Percentiles rank a stretch among this genome's conserved stretches.
These are phyloP conservation scores for Neurospora sp. DNA, from an alignment of 495 filamentous ascomycete species.

Conservation along the genomic window DNA sequence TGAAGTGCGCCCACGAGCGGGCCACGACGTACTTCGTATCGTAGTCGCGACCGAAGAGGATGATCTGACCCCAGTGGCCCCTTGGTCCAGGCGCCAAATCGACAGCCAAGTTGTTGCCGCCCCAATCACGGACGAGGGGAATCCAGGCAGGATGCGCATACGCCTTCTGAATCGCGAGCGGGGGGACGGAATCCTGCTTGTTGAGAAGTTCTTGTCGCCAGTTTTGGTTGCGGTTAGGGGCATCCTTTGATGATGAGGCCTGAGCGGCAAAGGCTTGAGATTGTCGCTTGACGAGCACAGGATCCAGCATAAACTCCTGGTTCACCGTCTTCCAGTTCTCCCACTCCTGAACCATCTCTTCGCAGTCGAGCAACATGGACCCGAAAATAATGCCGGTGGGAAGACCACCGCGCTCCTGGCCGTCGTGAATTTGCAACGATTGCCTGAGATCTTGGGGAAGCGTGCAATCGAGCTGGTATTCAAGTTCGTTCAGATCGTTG, in stretches of 20 bases:
- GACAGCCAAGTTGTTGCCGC: constrained; percentile 90
- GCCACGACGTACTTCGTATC: constrained; percentile 97
- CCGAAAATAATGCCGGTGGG: constrained; percentile 92
- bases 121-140: constrained; percentile 93
- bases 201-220: constrained; percentile 83
- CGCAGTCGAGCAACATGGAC: constrained; percentile 92
- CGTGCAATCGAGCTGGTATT: constrained; percentile 91
- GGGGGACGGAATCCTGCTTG: constrained; percentile 80
- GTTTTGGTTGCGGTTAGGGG: constrained; percentile 42
- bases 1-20: constrained; percentile 81
- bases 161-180: constrained; percentile 76
- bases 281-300: constrained; percentile 30
- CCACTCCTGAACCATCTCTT: constrained; percentile 98
- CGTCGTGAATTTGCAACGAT: constrained; percentile 83
- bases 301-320: constrained; percentile 63
- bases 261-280: constrained; percentile 29
- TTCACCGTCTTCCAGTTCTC: constrained; percentile 92
- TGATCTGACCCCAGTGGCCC: constrained; percentile 92
- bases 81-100: constrained; percentile 87
- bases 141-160: constrained; percentile 97
- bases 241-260: constrained; percentile 38
- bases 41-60: constrained; percentile 94
- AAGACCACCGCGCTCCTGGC: constrained; percentile 84
- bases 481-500: constrained; percentile 94
- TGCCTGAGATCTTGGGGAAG: constrained; percentile 90